Conservation (phyloP, 2,329 filamentous ascomycete genomes). For the Rhinocladiella mackenziei region DNA sequence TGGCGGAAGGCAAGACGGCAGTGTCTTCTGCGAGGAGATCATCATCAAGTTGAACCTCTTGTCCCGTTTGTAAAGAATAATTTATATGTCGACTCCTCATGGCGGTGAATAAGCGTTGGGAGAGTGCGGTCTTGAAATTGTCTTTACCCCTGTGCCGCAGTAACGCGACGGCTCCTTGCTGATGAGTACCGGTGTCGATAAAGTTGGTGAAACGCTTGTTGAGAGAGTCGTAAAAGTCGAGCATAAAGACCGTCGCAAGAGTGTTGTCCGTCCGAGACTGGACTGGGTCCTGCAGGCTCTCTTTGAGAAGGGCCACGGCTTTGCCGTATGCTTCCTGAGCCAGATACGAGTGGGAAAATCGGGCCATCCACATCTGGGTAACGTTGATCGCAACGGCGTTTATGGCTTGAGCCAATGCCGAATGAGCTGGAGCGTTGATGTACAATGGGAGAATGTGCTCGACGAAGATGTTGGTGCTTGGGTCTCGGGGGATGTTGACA, state of each 20-base stretch:
- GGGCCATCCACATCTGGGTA: conserved; percentile 20
- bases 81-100: conserved; percentile 21
- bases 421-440: conserved; percentile 10
- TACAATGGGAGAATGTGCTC: conserved; percentile 23
- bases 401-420: conserved; percentile 15
- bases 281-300: conserved; percentile 11
- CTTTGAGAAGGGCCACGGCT: conserved; percentile 13
- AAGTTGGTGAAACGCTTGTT: conserved; percentile 19
- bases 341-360: conserved; percentile 11
- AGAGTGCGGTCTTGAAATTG: conserved; percentile 16
- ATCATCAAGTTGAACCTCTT: conserved; percentile 7
- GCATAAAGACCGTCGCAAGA: conserved; percentile 23
- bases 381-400: conserved; percentile 19
- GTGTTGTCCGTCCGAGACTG: conserved; percentile 15
- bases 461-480: conserved; percentile 23
- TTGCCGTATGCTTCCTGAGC: conserved; percentile 14
- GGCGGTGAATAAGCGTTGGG: conserved; percentile 17
- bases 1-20: conserved; percentile 14
- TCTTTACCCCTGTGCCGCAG: conserved; percentile 14
- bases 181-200: conserved; percentile 19
- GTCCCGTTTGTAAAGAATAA: conserved; percentile 13
- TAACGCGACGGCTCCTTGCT: conserved; percentile 22
- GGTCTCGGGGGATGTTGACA: conserved; percentile 23
- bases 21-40: conserved; percentile 11
- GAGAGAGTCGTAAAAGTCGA: conserved; percentile 25